Base-by-base conservation (phyloP, 257 asterid genomes). In the Handroanthus guayacan region DNA sequence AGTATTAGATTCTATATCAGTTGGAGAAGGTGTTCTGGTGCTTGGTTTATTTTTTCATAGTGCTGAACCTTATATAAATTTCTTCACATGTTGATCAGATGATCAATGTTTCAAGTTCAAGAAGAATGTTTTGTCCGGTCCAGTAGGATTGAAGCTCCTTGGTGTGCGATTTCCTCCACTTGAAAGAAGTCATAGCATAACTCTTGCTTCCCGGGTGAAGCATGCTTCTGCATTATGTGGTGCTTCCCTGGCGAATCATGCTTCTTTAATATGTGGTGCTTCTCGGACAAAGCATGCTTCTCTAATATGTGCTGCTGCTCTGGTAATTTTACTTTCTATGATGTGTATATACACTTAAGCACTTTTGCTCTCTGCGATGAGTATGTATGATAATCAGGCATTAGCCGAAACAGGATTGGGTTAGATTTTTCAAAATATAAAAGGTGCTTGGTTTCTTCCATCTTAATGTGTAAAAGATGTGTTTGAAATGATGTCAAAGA, bases 221-320 rank as follows among this genome's bases (percentile, higher is more conserved):
- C 86, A 37, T 62, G 61, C 87, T 63, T 81, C 92, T 38, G 6
- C 83, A 34, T 81, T 82, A 64, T 87, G 92, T 80, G 68, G 82
- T 75, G 87, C 88, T 71, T 82, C 91, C 57, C 79, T 83, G 95
- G 94, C 89, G 31, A 89, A 82, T 78, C 69, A 50, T 55, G 38
- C 43, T 52, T 79, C 31, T 25, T 25, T 25, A 25, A 20, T 62
- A 55, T 62, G 34, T 12, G 25, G 11, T 66, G 61, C 78, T 75
- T 64, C 64, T 43, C 82, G 73, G 56, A 75, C 43, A 68, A 80
- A 79, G 69, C 86, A 31, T 62, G 61, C 87, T 63, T 81, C 92
- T 38, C 5, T 86, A 34, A 82, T 81, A 64, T 87, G 92, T 80
- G 71, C 83, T 75, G 87, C 88, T 71, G 83, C 91, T 62, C 79